Evolutionary conservation across 139 green algal species (phyloP).

Genomic region (Coccomyxa sp.): DNA sequence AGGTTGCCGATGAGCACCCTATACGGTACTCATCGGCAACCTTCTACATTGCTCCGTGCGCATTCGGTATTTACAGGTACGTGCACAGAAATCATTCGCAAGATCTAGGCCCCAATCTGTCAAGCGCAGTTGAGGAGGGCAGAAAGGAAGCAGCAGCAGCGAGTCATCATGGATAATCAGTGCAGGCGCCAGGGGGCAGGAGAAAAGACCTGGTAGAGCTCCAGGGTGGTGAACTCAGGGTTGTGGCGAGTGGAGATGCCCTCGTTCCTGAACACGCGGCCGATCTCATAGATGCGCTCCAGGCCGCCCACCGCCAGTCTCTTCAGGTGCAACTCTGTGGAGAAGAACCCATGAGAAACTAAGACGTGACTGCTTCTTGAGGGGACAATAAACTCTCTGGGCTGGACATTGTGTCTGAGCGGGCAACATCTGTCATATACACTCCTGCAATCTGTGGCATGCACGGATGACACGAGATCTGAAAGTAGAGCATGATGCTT

Average conservation of each 20-base stretch:
- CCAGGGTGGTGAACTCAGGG: constrained; percentile 96
- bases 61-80: too few species aligned
- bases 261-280: constrained; percentile 97
- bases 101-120: too few species aligned
- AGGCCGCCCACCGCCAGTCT: constrained; percentile 85
- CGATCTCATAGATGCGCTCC: constrained; percentile 97
- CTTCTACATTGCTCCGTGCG: too few species aligned
- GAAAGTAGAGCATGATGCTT: neutral
- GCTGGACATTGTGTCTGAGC: neutral
- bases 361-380: neutral
- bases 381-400: neutral
- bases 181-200: neutral
- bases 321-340: constrained; percentile 95
- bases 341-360: neutral
- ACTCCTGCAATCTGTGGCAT: neutral
- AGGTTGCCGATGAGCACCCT: too few species aligned
- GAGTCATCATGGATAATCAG: too few species aligned
- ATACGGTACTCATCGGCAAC: too few species aligned
- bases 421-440: neutral
- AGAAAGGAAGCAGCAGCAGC: too few species aligned
- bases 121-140: too few species aligned
- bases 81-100: too few species aligned
- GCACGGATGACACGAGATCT: neutral
- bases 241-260: constrained; percentile 93
- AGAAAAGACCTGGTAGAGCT: constrained; percentile 75